Conservation (phyloP, 495 filamentous ascomycete genomes). For the Xylaria telfairii region DNA sequence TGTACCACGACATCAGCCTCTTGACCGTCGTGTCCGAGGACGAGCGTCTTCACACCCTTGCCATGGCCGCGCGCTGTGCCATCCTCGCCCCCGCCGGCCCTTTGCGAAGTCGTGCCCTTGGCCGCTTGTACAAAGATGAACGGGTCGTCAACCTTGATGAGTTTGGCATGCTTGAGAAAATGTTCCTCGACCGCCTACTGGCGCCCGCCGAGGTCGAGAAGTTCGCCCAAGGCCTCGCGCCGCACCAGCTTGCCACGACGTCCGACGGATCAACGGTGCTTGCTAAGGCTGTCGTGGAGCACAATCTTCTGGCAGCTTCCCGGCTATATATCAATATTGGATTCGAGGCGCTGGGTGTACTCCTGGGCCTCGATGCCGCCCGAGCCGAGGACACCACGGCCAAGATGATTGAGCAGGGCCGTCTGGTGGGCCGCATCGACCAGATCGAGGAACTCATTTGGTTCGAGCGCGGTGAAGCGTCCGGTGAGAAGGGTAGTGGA, state of each 20-base stretch:
- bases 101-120: constrained; percentile 76
- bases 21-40: constrained; percentile 78
- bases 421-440: constrained; percentile 86
- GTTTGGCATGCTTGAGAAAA: constrained; percentile 92
- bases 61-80: constrained; percentile 91
- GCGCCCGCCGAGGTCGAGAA: constrained; percentile 79
- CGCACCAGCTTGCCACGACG: constrained; percentile 88
- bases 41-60: constrained; percentile 79
- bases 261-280: constrained; percentile 91
- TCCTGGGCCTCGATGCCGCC: constrained; percentile 79
- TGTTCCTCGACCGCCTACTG: constrained; percentile 90
- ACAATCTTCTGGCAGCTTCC: constrained; percentile 87
- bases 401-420: constrained; percentile 92
- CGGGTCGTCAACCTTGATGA: constrained; percentile 76
- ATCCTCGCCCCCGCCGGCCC: constrained; percentile 93
- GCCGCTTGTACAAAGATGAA: constrained; percentile 92
- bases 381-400: constrained; percentile 92
- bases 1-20: constrained; percentile 86
- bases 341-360: constrained; percentile 73
- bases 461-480: constrained; percentile 77
- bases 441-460: constrained; percentile 89
- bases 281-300: constrained; percentile 92
- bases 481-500: constrained; percentile 65
- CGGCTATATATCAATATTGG: constrained; percentile 89
- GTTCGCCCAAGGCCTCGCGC: constrained; percentile 78